These are phyloP conservation scores for Phytopythium cucurbitacearum DNA, from an alignment of 352 stramenopile genomes.

Conservation along the genomic window DNA sequence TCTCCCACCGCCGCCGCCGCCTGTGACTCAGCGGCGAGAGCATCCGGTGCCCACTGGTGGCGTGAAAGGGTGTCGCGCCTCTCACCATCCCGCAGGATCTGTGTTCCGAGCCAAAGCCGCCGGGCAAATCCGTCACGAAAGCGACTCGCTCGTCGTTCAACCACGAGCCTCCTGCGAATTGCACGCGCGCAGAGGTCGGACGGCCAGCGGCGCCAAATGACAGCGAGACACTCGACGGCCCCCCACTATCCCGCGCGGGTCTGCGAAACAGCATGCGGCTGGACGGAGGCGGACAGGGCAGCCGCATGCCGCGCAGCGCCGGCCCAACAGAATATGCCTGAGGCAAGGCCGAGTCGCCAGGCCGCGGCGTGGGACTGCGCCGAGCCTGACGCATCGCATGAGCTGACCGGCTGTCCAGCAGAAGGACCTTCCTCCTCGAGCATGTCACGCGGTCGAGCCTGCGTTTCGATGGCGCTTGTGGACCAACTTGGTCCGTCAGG, in stretches of 20 bases:
- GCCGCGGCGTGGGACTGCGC: background rate
- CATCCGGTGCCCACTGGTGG: no score
- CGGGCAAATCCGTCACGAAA: background rate
- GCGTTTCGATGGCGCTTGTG: background rate
- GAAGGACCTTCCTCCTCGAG: constrained; percentile 6
- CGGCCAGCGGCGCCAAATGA: no score
- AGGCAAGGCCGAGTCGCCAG: background rate
- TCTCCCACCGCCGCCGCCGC: no score
- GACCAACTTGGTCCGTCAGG: constrained; percentile 2
- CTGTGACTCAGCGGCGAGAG: no score
- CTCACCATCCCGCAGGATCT: constrained; percentile 1
- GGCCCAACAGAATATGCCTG: background rate
- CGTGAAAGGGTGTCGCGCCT: background rate
- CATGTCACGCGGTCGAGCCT: background rate
- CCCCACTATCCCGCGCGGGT: no score
- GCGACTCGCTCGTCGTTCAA: background rate
- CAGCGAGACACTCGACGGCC: no score
- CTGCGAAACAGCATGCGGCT: no score
- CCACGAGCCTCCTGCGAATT: background rate
- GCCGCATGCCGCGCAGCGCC: no score
- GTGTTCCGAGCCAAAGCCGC: background rate
- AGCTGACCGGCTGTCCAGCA: background rate
- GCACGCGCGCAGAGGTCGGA: background rate
- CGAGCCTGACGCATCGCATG: background rate
- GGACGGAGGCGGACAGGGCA: no score